Evolutionary conservation across 768 basidiomycete species (phyloP).

Genomic region (Cystofilobasidium capitatum): DNA sequence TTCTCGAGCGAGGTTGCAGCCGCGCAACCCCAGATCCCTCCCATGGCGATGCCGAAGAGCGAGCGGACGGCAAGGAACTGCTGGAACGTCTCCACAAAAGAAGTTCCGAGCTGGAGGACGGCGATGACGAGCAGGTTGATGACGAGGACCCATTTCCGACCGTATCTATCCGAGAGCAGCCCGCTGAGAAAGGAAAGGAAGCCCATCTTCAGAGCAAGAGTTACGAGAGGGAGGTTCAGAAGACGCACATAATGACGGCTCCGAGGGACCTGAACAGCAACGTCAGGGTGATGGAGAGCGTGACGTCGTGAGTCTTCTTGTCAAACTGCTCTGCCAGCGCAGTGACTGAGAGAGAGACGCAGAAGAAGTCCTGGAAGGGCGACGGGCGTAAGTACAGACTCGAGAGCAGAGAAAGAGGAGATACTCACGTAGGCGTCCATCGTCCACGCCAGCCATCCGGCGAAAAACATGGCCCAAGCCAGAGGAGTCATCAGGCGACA

Average conservation of each 20-base stretch:
- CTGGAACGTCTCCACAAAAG: slow-evolving; percentile 65
- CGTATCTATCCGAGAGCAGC: slow-evolving; percentile 67
- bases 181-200: not conserved
- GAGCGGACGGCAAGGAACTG: slow-evolving; percentile 57
- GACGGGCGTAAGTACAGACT: not conserved
- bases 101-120: slow-evolving; percentile 64
- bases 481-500: slow-evolving; percentile 33
- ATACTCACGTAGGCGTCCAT: slow-evolving; percentile 1
- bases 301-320: slow-evolving; percentile 29
- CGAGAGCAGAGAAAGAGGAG: not conserved
- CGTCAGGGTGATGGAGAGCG: slow-evolving; percentile 67
- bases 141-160: slow-evolving; percentile 88
- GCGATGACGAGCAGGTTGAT: slow-evolving; percentile 61
- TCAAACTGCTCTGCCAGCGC: slow-evolving; percentile 35
- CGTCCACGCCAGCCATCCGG: slow-evolving; percentile 37
- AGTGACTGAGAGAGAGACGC: slow-evolving; percentile 44
- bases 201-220: not conserved
- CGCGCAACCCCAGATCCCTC: slow-evolving; percentile 58
- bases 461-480: slow-evolving; percentile 38
- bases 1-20: slow-evolving; percentile 72
- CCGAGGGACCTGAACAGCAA: slow-evolving; percentile 73
- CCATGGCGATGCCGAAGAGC: slow-evolving; percentile 57
- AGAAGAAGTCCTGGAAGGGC: slow-evolving; percentile 43
- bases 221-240: not conserved
- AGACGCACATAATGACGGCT: slow-evolving; percentile 61